phyloP scores from a whole-genome alignment of 306 rosid genomes.

The Chamaecrista fasciculata region DNA sequence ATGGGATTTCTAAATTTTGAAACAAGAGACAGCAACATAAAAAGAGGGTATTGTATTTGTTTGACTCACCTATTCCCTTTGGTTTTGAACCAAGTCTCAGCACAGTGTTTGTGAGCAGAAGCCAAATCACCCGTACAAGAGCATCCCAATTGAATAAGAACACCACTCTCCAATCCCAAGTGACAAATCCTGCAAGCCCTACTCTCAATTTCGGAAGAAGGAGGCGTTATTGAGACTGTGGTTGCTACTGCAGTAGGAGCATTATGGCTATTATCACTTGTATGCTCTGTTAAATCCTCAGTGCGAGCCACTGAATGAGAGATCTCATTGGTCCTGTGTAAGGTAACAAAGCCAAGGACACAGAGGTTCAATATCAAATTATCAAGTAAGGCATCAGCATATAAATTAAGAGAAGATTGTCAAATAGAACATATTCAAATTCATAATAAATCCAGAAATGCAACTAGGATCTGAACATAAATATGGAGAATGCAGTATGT shows the following conservation, averaged over 20 bases:
- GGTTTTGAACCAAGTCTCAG: constrained; percentile 87
- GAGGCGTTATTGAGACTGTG: constrained; percentile 38
- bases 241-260: constrained; percentile 38
- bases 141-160: constrained; percentile 75
- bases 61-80: constrained; percentile 73
- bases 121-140: constrained; percentile 79
- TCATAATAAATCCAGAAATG: not conserved
- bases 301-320: constrained; percentile 73
- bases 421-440: constrained; percentile 23
- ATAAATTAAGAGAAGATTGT: constrained; percentile 14
- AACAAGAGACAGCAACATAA: constrained; percentile 32
- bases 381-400: constrained; percentile 5
- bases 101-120: constrained; percentile 80
- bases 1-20: constrained; percentile 36
- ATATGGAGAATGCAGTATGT: constrained; percentile 5
- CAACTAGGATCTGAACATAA: constrained; percentile 5
- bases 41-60: no score
- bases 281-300: constrained; percentile 55
- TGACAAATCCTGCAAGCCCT: constrained; percentile 85
- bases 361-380: not conserved
- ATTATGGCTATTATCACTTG: constrained; percentile 43
- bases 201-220: constrained; percentile 55
- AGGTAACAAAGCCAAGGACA: constrained; percentile 6
- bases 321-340: constrained; percentile 77
- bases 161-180: constrained; percentile 72